Evolutionary conservation across 2,329 filamentous ascomycete species (phyloP).

Genomic region (Drechmeria coniospora): DNA sequence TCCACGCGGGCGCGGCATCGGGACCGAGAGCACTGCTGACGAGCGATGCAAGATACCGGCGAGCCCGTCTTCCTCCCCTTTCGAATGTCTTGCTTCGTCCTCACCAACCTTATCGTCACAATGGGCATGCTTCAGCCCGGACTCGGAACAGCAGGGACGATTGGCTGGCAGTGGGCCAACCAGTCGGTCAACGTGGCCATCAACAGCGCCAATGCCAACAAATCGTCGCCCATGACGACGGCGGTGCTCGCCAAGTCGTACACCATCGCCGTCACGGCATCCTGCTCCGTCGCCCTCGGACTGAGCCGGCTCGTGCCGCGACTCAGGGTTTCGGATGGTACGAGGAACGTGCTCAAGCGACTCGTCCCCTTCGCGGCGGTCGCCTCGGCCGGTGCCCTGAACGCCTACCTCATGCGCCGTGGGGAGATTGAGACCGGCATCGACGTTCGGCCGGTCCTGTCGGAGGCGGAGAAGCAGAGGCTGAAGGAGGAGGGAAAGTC

Average conservation of each 20-base stretch:
- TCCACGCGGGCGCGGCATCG: background rate
- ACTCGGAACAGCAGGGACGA: slow-evolving; percentile 63
- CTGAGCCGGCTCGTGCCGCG: slow-evolving; percentile 82
- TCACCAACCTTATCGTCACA: slow-evolving; percentile 89
- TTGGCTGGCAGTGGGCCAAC: slow-evolving; percentile 91
- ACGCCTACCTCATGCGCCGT: slow-evolving; percentile 94
- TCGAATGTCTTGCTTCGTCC: slow-evolving; percentile 89
- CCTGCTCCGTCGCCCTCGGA: slow-evolving; percentile 83
- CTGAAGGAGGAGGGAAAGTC: slow-evolving; percentile 41
- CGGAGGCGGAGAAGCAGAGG: slow-evolving; percentile 49
- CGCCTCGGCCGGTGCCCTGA: slow-evolving; percentile 76
- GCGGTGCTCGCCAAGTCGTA: slow-evolving; percentile 79
- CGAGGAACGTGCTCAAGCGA: slow-evolving; percentile 63
- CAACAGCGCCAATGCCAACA: slow-evolving; percentile 96
- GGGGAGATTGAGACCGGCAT: slow-evolving; percentile 92
- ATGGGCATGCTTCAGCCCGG: slow-evolving; percentile 93
- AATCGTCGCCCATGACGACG: slow-evolving; percentile 75
- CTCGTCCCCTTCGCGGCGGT: slow-evolving; percentile 94
- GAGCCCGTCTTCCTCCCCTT: slow-evolving; percentile 86
- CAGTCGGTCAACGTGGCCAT: slow-evolving; percentile 97
- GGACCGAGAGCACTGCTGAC: slow-evolving; percentile 4
- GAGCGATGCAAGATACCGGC: slow-evolving; percentile 57
- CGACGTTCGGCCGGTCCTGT: slow-evolving; percentile 74
- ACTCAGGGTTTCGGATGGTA: slow-evolving; percentile 62
- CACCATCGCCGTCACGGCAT: slow-evolving; percentile 78